phyloP scores from a whole-genome alignment of 331 rosid genomes.

The Phaseolus coccineus region DNA sequence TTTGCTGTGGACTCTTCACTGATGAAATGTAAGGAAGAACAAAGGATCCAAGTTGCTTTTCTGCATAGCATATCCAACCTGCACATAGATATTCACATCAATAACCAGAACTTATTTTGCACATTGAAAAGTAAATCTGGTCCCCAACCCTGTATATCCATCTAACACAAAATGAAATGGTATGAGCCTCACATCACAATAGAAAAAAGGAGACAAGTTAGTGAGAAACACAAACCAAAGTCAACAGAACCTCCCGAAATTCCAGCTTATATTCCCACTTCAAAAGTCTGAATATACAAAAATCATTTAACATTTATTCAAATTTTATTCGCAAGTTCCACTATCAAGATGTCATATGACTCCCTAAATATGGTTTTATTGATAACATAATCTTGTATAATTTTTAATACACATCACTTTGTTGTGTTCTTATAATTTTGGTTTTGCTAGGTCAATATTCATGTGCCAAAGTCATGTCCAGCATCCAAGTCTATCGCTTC shows the following conservation, averaged over 20 bases:
- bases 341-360: background rate
- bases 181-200: background rate
- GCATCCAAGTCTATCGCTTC: constrained; percentile 17
- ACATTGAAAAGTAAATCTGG: constrained; percentile 27
- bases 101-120: constrained; percentile 18
- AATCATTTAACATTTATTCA: background rate
- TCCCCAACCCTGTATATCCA: constrained; percentile 1
- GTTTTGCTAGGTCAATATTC: background rate
- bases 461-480: constrained; percentile 5
- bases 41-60: constrained; percentile 90
- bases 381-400: background rate
- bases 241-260: constrained; percentile 6
- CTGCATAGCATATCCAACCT: constrained; percentile 99
- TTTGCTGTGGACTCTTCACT: constrained; percentile 96
- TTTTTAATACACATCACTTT: background rate
- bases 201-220: constrained; percentile 13
- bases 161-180: background rate
- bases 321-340: background rate
- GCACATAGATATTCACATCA: constrained; percentile 35
- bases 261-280: constrained; percentile 23
- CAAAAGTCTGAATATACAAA: background rate
- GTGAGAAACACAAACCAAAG: background rate
- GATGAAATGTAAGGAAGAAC: constrained; percentile 85
- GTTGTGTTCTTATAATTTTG: background rate
- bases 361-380: background rate